A percentile compares a stretch with the other conserved stretches of the same genome.
Evolutionary conservation across 331 rosid genomes (phyloP).

Genomic region (Pyrus hybrid): DNA sequence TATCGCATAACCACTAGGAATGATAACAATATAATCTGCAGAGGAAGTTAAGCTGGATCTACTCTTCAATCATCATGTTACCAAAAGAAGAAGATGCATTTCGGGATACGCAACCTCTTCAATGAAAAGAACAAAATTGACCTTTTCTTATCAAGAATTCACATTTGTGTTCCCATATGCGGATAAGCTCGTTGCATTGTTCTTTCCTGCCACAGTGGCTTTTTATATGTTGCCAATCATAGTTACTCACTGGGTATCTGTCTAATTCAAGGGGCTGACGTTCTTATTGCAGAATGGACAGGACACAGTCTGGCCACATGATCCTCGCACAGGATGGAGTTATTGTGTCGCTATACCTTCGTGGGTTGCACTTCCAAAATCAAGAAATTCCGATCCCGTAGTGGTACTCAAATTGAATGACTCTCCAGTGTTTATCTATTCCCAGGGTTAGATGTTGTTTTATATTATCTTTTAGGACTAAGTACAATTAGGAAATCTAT

Average conservation of each 20-base stretch:
- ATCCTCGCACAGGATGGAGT: slow-evolving; percentile 91
- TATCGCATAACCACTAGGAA: neutral
- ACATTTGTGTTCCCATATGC: neutral
- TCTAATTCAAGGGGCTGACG: slow-evolving; percentile 6
- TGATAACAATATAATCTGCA: neutral
- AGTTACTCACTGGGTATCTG: neutral
- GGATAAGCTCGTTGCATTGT: neutral
- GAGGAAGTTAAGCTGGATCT: neutral
- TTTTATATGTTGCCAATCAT: neutral
- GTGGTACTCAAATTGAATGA: slow-evolving; percentile 67
- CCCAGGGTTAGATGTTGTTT: slow-evolving; percentile 32
- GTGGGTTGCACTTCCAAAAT: slow-evolving; percentile 80
- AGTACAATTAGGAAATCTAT: neutral
- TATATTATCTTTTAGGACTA: slow-evolving; percentile 14
- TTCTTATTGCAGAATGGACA: slow-evolving; percentile 66
- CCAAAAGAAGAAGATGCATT: neutral
- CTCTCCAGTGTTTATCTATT: slow-evolving; percentile 26
- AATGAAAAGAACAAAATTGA: neutral
- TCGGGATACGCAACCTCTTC: neutral
- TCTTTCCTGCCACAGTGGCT: neutral
- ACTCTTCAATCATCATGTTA: neutral
- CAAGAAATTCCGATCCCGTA: slow-evolving; percentile 83
- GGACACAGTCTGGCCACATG: slow-evolving; percentile 95
- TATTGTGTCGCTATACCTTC: slow-evolving; percentile 85
- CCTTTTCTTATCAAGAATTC: neutral